These are phyloP conservation scores for Pestalotiopsis sp. DNA, from an alignment of 2,329 filamentous ascomycete species.

Conservation along the genomic window DNA sequence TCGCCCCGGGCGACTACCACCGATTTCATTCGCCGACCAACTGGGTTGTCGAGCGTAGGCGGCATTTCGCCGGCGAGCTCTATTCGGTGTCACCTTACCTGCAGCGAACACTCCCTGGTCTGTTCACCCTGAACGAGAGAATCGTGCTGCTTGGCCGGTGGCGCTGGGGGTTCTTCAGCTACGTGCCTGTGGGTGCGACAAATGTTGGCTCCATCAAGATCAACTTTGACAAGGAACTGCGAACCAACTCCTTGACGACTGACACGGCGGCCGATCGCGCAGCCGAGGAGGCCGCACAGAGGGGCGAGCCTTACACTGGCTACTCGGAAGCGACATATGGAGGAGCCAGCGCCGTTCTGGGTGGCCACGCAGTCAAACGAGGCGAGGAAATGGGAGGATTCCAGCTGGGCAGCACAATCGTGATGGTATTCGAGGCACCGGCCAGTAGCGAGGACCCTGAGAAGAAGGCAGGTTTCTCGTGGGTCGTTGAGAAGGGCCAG, in stretches of 20 bases:
- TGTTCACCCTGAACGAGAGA: slow-evolving; percentile 96
- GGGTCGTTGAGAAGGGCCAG: slow-evolving; percentile 86
- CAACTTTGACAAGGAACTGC: slow-evolving; percentile 93
- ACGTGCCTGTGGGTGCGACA: slow-evolving; percentile 92
- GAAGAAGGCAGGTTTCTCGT: slow-evolving; percentile 73
- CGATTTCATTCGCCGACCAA: slow-evolving; percentile 94
- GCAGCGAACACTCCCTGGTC: slow-evolving; percentile 85
- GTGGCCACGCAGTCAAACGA: slow-evolving; percentile 79
- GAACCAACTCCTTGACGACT: slow-evolving; percentile 88
- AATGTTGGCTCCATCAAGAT: slow-evolving; percentile 97
- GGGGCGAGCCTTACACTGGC: slow-evolving; percentile 84
- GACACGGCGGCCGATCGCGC: slow-evolving; percentile 90
- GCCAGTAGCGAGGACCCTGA: slow-evolving; percentile 57
- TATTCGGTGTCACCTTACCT: slow-evolving; percentile 95
- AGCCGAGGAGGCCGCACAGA: slow-evolving; percentile 74
- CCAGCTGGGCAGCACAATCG: slow-evolving; percentile 91
- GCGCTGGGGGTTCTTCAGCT: slow-evolving; percentile 97
- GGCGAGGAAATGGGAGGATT: slow-evolving; percentile 99
- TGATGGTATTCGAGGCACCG: slow-evolving; percentile 95
- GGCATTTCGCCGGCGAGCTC: slow-evolving; percentile 97
- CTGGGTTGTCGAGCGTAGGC: slow-evolving; percentile 91
- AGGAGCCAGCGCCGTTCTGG: slow-evolving; percentile 74
- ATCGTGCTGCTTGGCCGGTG: slow-evolving; percentile 91
- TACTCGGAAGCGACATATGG: slow-evolving; percentile 92
- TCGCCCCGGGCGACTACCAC: slow-evolving; percentile 97